A percentile compares a stretch with the other conserved stretches of the same genome.
Conservation (phyloP, 176 grass and related monocot species). For the Eragrostis nindensis region DNA sequence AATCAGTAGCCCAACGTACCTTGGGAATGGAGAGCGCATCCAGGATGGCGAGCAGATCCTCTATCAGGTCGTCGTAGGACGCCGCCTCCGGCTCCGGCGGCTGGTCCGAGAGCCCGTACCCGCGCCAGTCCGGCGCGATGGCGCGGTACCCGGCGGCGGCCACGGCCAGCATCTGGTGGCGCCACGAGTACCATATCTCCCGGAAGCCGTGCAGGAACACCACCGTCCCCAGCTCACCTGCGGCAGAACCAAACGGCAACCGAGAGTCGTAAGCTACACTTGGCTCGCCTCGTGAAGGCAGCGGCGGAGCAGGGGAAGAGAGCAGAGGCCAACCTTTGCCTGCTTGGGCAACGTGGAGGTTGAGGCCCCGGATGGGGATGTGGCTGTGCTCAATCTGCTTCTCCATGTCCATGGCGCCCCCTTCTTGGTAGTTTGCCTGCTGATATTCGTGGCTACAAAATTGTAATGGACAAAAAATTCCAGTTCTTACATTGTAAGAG, state of each 20-base stretch:
- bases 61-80: conserved; percentile 11
- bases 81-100: conserved; percentile 15
- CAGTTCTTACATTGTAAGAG: too few species aligned
- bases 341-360: conserved; percentile 32
- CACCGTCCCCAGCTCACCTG: not conserved
- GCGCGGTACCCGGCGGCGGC: conserved; percentile 24
- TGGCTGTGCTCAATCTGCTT: not conserved
- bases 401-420: not conserved
- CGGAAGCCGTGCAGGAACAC: conserved; percentile 39
- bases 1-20: too few species aligned
- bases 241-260: not conserved
- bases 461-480: too few species aligned
- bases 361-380: conserved; percentile 25
- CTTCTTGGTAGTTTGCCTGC: too few species aligned
- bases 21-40: not conserved
- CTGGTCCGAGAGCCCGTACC: conserved; percentile 45
- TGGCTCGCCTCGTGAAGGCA: too few species aligned
- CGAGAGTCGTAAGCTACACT: too few species aligned
- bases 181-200: conserved; percentile 49
- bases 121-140: conserved; percentile 30
- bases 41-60: conserved; percentile 14
- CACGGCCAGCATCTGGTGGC: conserved; percentile 39
- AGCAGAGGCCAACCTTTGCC: not conserved
- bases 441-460: too few species aligned
- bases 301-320: too few species aligned